Evolutionary conservation across 2,329 filamentous ascomycete genomes (phyloP).

Genomic region (Graphiopsis chlorocephala): DNA sequence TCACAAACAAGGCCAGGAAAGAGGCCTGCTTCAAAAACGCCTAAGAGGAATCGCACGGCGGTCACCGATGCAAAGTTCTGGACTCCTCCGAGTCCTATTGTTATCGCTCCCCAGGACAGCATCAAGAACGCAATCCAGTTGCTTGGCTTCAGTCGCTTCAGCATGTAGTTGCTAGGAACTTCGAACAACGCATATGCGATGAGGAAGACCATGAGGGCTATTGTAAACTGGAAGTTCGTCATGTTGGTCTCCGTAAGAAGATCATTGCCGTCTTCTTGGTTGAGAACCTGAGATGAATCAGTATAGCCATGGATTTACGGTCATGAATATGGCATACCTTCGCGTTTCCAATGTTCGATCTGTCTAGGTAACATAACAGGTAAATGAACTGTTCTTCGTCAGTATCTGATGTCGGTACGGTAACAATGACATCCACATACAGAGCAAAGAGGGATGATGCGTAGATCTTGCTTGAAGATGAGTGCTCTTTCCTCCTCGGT

Average conservation of each 20-base stretch:
- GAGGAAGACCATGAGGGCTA: constrained; percentile 54
- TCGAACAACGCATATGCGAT: constrained; percentile 48
- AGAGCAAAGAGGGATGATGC: constrained; percentile 63
- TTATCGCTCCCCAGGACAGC: constrained; percentile 31
- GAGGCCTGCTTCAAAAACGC: constrained; percentile 53
- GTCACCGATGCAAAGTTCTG: constrained; percentile 46
- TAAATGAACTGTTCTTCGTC: constrained; percentile 49
- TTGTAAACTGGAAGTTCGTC: constrained; percentile 59
- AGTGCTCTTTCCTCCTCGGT: constrained; percentile 16
- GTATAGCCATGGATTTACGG: constrained; percentile 26
- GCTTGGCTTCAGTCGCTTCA: constrained; percentile 44
- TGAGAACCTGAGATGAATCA: constrained; percentile 55
- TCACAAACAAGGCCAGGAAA: constrained; percentile 50
- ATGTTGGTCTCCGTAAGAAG: constrained; percentile 62
- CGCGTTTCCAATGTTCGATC: constrained; percentile 56
- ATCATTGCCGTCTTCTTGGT: constrained; percentile 58
- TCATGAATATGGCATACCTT: background rate
- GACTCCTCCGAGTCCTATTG: constrained; percentile 44
- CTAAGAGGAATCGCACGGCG: constrained; percentile 40
- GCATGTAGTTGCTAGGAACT: constrained; percentile 41
- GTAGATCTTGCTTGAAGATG: constrained; percentile 52
- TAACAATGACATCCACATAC: constrained; percentile 18
- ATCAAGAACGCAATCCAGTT: constrained; percentile 34
- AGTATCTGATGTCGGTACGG: background rate
- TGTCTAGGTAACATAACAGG: constrained; percentile 65